Base-by-base conservation (phyloP, 768 basidiomycete genomes). In the Boletus rubescentipes region DNA sequence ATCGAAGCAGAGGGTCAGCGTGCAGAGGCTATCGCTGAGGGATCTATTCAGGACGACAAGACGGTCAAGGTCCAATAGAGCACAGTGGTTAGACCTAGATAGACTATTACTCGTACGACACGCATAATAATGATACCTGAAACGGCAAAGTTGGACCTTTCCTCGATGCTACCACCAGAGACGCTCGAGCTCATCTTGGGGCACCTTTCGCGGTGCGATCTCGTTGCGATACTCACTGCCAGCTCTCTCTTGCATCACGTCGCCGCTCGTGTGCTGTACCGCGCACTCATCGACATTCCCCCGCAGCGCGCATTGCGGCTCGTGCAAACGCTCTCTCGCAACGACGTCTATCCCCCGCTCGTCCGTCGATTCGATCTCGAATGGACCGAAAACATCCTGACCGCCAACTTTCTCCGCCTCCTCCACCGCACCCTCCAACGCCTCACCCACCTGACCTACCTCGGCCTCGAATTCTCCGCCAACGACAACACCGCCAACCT, bases 1-100 rank as follows among this genome's bases (percentile, higher is more conserved):
- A 80, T 87, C 10, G 89, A 91, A 71, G 76, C 77, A 14, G 90
- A 91, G 68, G 91, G 91, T 21, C 67, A 82, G 14, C 77, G 74
- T 41, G 86, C 87, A 6, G 91, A 91, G 71, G 81, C 83, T 1
- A 77, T 78, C 41, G 82, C 77, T 0, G 72, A 72, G 51, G 71
- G 55, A 67, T 76, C 64, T 56, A 2, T 48, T 6, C 3, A n/a
- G 10, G 35, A 39, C 5, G 34, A 32, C 3, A 70, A 70, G 62
- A 54, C 56, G 11, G 54, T 51, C 53, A 70, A 72, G 42, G 66
- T 65, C 3, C 68, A 70, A 40, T 70, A 64, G 51, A 46, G 30
- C 38, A 3, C 12, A 6, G 6, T 26, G 26, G 26, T 26, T 23
- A 45, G 3, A 40, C 32, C 7, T 61, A 55, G 20, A 39, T 26